These are phyloP conservation scores for Jackrogersella multiformis DNA, from an alignment of 495 filamentous ascomycete species.

Conservation along the genomic window DNA sequence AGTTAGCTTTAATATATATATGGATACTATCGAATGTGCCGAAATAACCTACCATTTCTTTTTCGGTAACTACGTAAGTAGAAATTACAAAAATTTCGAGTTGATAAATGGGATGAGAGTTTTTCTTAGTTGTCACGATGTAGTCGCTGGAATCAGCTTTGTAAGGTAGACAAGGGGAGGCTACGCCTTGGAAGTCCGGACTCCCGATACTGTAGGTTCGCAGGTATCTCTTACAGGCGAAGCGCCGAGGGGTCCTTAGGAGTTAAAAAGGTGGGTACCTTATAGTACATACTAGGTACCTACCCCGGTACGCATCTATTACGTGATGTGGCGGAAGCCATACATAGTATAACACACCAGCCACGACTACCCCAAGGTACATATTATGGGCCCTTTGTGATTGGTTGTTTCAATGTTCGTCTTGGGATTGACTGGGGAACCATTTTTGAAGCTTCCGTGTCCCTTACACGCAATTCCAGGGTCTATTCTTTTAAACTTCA, in stretches of 20 bases:
- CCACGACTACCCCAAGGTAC: conserved; percentile 30
- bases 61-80: not conserved
- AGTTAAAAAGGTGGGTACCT: not conserved
- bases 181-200: conserved; percentile 27
- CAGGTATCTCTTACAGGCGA: conserved; percentile 10
- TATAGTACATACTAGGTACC: not conserved
- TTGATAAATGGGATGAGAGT: not conserved
- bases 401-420: conserved; percentile 27
- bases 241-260: conserved; percentile 23
- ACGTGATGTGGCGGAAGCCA: conserved; percentile 44
- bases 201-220: conserved; percentile 27
- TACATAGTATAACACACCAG: conserved; percentile 10
- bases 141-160: not conserved
- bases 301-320: not conserved
- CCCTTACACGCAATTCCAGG: conserved; percentile 42
- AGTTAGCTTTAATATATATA: conserved; percentile 14
- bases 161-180: conserved; percentile 23
- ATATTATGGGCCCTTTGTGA: conserved; percentile 22
- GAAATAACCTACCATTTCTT: conserved; percentile 32
- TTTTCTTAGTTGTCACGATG: conserved; percentile 1
- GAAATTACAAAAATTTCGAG: too few species aligned
- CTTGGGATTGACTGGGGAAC: conserved; percentile 4
- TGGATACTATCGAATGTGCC: too few species aligned
- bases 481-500: conserved; percentile 18
- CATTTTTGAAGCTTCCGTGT: conserved; percentile 48